Percentiles rank a stretch among this genome's conserved stretches.
These are phyloP conservation scores for Pseudogymnoascus sp. DNA, from an alignment of 2,329 filamentous ascomycete species.

Conservation along the genomic window DNA sequence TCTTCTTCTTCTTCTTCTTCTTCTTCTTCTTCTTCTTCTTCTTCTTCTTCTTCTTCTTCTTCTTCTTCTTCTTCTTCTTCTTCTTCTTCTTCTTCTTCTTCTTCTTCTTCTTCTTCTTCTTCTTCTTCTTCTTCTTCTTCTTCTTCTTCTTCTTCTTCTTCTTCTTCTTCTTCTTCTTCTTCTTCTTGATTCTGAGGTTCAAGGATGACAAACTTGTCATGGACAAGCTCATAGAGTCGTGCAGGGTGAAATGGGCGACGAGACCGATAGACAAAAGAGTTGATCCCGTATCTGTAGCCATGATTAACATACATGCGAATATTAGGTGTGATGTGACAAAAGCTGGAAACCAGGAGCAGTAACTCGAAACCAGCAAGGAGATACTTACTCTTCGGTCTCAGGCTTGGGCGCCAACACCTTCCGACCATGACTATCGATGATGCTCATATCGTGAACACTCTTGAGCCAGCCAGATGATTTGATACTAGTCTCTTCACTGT, in stretches of 20 bases:
- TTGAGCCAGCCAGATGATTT: conserved; percentile 62
- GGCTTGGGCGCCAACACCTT: conserved; percentile 56
- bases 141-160: conserved; percentile 26
- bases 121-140: conserved; percentile 26
- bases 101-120: conserved; percentile 26
- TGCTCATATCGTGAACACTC: conserved; percentile 59
- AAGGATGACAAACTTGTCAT: conserved; percentile 38
- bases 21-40: conserved; percentile 26
- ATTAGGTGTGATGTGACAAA: not conserved
- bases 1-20: conserved; percentile 26
- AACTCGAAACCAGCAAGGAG: conserved; percentile 16
- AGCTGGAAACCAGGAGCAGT: not conserved
- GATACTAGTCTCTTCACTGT: conserved; percentile 56
- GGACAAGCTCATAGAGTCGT: conserved; percentile 32
- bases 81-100: conserved; percentile 26
- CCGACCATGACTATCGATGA: conserved; percentile 45
- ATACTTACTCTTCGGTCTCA: conserved; percentile 54
- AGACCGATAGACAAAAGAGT: conserved; percentile 61
- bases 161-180: conserved; percentile 23
- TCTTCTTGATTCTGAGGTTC: conserved; percentile 27
- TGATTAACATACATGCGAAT: conserved; percentile 2
- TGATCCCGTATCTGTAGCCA: conserved; percentile 50
- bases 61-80: conserved; percentile 26
- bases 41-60: conserved; percentile 26
- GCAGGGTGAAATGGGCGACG: conserved; percentile 42